phyloP scores from a whole-genome alignment of 2,329 filamentous ascomycete genomes.

The Neofusicoccum cordaticola region DNA sequence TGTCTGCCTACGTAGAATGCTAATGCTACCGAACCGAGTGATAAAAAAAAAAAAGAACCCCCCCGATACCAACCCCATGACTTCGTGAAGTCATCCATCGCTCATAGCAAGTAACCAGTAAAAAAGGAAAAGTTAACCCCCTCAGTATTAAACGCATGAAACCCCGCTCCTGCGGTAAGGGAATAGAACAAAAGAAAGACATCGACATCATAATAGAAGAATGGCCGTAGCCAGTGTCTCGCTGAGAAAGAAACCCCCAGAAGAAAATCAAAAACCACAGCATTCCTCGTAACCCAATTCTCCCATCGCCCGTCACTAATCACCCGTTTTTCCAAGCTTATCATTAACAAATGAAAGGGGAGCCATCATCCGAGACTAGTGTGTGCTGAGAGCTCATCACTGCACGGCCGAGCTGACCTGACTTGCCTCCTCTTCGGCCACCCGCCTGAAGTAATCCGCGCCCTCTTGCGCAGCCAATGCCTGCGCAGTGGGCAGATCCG shows the following conservation, averaged over 20 bases:
- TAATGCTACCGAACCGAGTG: no score
- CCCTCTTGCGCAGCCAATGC: conserved; percentile 23
- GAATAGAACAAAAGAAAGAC: background rate
- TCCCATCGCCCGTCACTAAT: background rate
- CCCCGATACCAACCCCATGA: no score
- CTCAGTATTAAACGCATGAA: no score
- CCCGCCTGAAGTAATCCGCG: conserved; percentile 36
- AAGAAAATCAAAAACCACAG: no score
- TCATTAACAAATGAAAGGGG: background rate
- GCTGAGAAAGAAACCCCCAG: background rate
- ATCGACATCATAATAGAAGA: conserved; percentile 4
- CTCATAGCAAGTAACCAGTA: no score
- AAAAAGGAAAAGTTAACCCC: no score
- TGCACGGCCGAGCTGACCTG: conserved; percentile 4
- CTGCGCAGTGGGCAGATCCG: conserved; percentile 33
- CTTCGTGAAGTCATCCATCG: no score
- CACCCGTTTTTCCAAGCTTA: background rate
- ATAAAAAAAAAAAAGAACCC: no score
- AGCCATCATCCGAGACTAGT: no score
- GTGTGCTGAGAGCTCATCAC: background rate
- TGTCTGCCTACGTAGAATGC: no score
- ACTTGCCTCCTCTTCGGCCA: conserved; percentile 34
- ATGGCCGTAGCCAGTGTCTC: conserved; percentile 8
- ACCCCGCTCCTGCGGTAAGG: no score
- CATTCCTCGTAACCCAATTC: background rate